Evolutionary conservation across 192 early-diverging fungal genomes (phyloP), one percentile per base, ranked within the genome.

Genomic region (Podila minutissima): DNA sequence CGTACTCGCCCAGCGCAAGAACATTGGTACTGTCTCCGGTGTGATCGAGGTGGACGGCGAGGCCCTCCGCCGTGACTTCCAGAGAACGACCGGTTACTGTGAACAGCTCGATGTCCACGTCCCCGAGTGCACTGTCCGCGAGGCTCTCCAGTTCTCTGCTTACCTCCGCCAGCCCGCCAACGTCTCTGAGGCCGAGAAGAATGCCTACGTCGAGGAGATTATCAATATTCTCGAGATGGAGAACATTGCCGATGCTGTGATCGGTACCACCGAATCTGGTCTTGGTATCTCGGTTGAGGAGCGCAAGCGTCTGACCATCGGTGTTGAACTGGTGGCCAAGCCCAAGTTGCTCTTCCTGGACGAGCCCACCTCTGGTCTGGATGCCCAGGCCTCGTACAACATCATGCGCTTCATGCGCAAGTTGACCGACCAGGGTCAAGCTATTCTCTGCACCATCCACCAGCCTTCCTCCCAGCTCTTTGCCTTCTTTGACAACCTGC

Each of bases 211-310:
- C 31, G 92, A 95, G 66, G 85, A 90, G 64, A 91, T 95, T 49
- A 89, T 97, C 67, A 72, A 85, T 24, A 84, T 94, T 62, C 82
- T 97, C 38, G 95, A 93, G 69, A 86, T 95, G 73, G 87, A 92
- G 53, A 86, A 86, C 35, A 91, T 96, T 74, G 82, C 90, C 9
- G 89, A 93, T 66, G 92, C 92, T 22, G 63, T 92, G 28, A 87
- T 97, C 50, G 95, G 95, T 66, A 85, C 90, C 37, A 83, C 90
- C 6, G 92, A 92, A 58, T 83, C 88, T 15, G 87, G 88, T 67
- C 72, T 92, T 73, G 95, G 95, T 70, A 94, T 97, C 61, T 93
- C 92, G 33, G 91, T 95, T 7, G 95, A 94, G 64, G 94, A 97
- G 82, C 94, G 93, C 83, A 93, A 95, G 75, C 91, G 95, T 48